Conservation (phyloP, 176 grass and related monocot species). For the Hordeum marinum region DNA sequence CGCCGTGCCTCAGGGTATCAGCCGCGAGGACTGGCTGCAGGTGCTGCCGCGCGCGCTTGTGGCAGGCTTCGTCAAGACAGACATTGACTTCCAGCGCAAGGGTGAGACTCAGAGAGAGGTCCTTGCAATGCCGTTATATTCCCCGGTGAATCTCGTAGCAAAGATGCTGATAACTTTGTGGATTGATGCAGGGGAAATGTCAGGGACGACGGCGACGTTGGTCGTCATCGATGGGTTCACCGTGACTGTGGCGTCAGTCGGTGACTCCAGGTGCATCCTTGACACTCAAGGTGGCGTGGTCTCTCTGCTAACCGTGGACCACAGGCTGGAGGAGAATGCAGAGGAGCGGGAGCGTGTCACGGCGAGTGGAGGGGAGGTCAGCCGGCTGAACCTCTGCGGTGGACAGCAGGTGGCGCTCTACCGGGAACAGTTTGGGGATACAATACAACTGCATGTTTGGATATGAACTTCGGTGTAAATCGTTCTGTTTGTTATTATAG, state of each 20-base stretch:
- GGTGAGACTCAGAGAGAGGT: conserved; percentile 36
- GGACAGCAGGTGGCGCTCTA: conserved; percentile 64
- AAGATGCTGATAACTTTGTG: conserved; percentile 7
- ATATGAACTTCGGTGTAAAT: not conserved
- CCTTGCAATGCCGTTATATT: conserved; percentile 6
- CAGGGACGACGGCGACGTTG: conserved; percentile 87
- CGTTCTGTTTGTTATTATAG: conserved; percentile 22
- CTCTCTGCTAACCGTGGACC: conserved; percentile 84
- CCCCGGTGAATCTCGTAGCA: not conserved
- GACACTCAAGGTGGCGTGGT: conserved; percentile 68
- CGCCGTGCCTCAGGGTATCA: conserved; percentile 78
- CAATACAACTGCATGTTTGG: conserved; percentile 17
- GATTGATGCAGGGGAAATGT: conserved; percentile 59
- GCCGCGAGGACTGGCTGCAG: conserved; percentile 79
- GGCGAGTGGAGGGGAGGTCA: conserved; percentile 90
- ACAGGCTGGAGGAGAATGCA: conserved; percentile 82
- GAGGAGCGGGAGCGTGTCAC: conserved; percentile 91
- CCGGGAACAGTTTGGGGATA: not conserved
- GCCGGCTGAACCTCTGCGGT: conserved; percentile 84
- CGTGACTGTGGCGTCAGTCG: conserved; percentile 92
- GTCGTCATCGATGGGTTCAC: conserved; percentile 82
- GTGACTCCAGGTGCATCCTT: conserved; percentile 90
- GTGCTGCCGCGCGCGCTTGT: conserved; percentile 83
- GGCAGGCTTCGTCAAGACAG: conserved; percentile 92
- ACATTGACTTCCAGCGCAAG: conserved; percentile 95